A percentile compares a stretch with the other conserved stretches of the same genome.
These are phyloP conservation scores for Larix sibirica DNA, from an alignment of 83 land plant genomes.

Conservation along the genomic window DNA sequence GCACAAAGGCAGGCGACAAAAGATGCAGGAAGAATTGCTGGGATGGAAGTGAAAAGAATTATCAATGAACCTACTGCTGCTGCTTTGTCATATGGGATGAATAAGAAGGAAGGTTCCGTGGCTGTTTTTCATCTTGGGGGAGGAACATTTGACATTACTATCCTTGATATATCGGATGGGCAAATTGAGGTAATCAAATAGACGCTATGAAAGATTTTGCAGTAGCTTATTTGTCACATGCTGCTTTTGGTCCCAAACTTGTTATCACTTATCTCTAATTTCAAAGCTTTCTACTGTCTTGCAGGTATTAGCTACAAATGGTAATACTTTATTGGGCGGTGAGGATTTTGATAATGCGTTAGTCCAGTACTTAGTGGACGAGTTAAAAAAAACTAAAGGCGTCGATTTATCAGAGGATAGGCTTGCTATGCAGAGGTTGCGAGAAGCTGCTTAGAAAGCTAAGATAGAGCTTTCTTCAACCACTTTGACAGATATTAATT, in stretches of 20 bases:
- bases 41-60: too few relatives aligned
- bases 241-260: background rate
- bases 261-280: background rate
- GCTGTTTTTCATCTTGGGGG: too few relatives aligned
- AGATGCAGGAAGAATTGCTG: too few relatives aligned
- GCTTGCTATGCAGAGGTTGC: conserved; percentile 26
- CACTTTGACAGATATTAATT: conserved; percentile 24
- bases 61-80: too few relatives aligned
- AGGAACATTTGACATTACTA: conserved; percentile 41
- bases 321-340: conserved; percentile 46
- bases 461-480: conserved; percentile 30
- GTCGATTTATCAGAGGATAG: conserved; percentile 25
- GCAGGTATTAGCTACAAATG: conserved; percentile 55
- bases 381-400: conserved; percentile 23
- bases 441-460: conserved; percentile 33
- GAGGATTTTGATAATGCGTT: conserved; percentile 31
- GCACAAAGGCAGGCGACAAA: too few relatives aligned
- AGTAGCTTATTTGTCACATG: too few relatives aligned
- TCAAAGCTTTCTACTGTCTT: background rate
- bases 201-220: too few relatives aligned
- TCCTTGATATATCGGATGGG: conserved; percentile 49
- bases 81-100: too few relatives aligned
- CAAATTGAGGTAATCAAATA: conserved; percentile 23
- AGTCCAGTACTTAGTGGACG: conserved; percentile 19
- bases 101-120: too few relatives aligned